A percentile compares a stretch with the other conserved stretches of the same genome.
phyloP scores from a whole-genome alignment of 2,329 filamentous ascomycete genomes.

The Aspergillus sclerotialis region DNA sequence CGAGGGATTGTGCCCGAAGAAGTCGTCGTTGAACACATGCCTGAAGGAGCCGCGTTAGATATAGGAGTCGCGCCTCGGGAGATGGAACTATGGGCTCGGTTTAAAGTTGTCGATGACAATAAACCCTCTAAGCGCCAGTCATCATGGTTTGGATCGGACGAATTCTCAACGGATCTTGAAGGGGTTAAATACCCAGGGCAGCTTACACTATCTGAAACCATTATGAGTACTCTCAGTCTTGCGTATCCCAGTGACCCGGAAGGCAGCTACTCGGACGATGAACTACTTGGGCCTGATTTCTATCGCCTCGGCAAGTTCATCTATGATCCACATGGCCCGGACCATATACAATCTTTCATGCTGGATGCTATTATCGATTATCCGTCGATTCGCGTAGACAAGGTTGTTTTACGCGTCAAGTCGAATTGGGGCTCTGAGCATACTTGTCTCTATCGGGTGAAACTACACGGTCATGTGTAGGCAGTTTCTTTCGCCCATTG shows the following conservation, averaged over 20 bases:
- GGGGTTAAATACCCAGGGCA: too few relatives aligned
- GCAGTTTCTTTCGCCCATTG: not conserved
- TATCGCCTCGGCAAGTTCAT: slow-evolving; percentile 34
- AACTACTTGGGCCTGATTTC: slow-evolving; percentile 27
- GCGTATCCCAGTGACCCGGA: slow-evolving; percentile 24
- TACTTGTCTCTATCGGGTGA: slow-evolving; percentile 42
- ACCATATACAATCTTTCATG: slow-evolving; percentile 33
- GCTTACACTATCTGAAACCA: slow-evolving; percentile 20
- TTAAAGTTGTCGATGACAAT: slow-evolving; percentile 37
- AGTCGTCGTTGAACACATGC: slow-evolving; percentile 66
- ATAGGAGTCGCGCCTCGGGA: slow-evolving; percentile 56
- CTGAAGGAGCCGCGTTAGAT: slow-evolving; percentile 54
- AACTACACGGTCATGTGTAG: slow-evolving; percentile 33
- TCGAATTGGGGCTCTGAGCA: slow-evolving; percentile 38
- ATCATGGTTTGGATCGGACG: not conserved
- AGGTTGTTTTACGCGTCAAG: slow-evolving; percentile 35
- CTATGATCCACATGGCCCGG: slow-evolving; percentile 28
- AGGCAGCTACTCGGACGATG: slow-evolving; percentile 28
- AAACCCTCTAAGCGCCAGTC: slow-evolving; percentile 2
- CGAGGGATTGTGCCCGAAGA: slow-evolving; percentile 58
- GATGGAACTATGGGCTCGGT: slow-evolving; percentile 63
- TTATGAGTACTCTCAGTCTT: slow-evolving; percentile 24
- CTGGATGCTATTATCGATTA: slow-evolving; percentile 33
- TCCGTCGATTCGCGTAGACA: slow-evolving; percentile 27
- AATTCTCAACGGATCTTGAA: too few relatives aligned